phyloP scores from a whole-genome alignment of 305 asterid genomes.

The Rubia tinctorum region DNA sequence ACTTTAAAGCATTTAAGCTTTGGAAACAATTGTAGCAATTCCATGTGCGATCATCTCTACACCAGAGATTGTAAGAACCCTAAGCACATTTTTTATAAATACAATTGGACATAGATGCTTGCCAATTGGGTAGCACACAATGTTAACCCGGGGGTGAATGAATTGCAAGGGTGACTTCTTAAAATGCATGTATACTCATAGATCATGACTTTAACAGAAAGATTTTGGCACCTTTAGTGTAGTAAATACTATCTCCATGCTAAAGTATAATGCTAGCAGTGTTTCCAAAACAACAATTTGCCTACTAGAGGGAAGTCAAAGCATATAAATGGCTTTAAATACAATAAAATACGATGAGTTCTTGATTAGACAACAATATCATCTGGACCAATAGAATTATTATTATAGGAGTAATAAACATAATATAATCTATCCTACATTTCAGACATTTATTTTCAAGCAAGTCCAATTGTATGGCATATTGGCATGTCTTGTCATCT shows the following conservation, averaged over 20 bases:
- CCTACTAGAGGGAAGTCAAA: neutral
- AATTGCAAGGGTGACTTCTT: neutral
- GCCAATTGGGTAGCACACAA: too few species aligned
- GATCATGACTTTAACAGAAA: neutral
- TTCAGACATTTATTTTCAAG: too few species aligned
- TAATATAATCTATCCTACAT: neutral
- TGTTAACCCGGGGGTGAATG: too few species aligned
- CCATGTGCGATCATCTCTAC: constrained; percentile 28
- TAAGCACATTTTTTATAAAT: too few species aligned
- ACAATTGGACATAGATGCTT: too few species aligned
- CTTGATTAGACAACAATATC: neutral
- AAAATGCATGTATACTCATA: neutral
- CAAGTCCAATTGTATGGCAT: constrained; percentile 20
- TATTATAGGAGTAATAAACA: neutral
- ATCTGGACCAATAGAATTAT: neutral
- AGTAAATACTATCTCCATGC: neutral
- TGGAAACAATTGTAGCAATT: constrained; percentile 74
- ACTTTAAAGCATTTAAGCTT: constrained; percentile 75
- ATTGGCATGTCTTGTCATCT: neutral
- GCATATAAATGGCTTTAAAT: neutral
- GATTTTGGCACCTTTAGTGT: neutral
- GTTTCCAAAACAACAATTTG: neutral
- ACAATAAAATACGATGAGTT: neutral
- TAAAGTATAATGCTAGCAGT: neutral
- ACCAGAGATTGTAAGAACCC: too few species aligned